Conservation (phyloP, 2,329 filamentous ascomycete species). For the Myrmaecium sp. region DNA sequence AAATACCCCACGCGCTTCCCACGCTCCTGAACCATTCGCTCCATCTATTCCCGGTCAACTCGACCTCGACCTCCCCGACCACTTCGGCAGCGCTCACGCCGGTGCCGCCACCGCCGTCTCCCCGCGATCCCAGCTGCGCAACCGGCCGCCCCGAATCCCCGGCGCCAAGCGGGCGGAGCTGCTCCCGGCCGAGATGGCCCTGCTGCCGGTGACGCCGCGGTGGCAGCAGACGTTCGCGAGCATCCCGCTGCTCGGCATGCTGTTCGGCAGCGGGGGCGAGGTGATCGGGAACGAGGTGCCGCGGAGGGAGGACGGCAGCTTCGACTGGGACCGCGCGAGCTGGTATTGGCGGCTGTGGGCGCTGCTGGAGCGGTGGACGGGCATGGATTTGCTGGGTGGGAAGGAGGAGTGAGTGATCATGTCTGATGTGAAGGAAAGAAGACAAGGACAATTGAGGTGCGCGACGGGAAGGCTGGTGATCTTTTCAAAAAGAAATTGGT, state of each 20-base stretch:
- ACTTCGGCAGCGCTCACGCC: constrained; percentile 3
- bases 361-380: constrained; percentile 36
- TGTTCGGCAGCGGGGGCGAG: constrained; percentile 28
- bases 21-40: constrained; percentile 9
- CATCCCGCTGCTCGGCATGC: constrained; percentile 34
- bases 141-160: constrained; percentile 11
- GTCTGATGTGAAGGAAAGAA: no score
- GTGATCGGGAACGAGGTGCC: constrained; percentile 66
- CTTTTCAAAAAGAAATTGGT: no score
- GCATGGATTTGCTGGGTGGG: constrained; percentile 44
- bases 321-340: constrained; percentile 54
- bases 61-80: constrained; percentile 10
- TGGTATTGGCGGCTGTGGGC: constrained; percentile 45
- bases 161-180: constrained; percentile 23
- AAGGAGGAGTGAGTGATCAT: constrained; percentile 26
- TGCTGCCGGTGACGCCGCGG: constrained; percentile 25
- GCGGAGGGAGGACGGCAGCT: constrained; percentile 52
- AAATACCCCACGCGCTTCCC: constrained; percentile 2
- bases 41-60: constrained; percentile 11
- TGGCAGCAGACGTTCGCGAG: constrained; percentile 25
- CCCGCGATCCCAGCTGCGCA: constrained; percentile 1
- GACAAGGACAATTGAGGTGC: no score
- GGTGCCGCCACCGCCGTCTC: constrained; percentile 19
- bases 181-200: constrained; percentile 27
- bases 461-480: no score